Base-by-base conservation (phyloP, 257 asterid genomes). In the Cynanchum wilfordii region DNA sequence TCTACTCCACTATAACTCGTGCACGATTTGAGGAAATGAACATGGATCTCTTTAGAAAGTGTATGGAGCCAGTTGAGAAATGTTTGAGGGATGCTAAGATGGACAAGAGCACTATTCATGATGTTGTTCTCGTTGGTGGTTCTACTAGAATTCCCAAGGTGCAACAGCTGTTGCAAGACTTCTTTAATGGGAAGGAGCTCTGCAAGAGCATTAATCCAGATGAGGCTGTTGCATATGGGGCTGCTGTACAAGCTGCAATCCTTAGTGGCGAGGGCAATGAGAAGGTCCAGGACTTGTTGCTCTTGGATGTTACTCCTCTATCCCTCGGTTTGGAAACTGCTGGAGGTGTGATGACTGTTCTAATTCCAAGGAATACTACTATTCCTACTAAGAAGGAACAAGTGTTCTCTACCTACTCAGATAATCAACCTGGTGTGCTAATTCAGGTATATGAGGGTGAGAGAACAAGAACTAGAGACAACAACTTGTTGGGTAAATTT, bases 1-100 rank as follows among this genome's bases (percentile, higher is more conserved):
- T 88, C 70, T 90, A 88, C 79, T 87, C 95, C 70, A 88, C 95
- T 70, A 90, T 90, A 0, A 87, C 96, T 1, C 89, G 95, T 42
- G 96, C 96, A 58, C 83, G 93, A 75, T 89, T 89, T 8, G 93
- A 89, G 84, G 91, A 89, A 81, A 76, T 87, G 64, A 90, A 90
- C 84, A 90, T 90, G 96, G 95, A 88, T 70, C 77, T 88, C 66
- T 90, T 90, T 73, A 87, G 93, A 56, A 90, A 87, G 82, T 89
- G 97, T 73, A 87, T 90, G 93, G 96, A 90, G 30, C 97, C 93
- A 1, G 97, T 90, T n/a, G 96, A 90, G 86, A 89, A 90, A 79
- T 90, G 97, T 77, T 80, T 89, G 83, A 84, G 93, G 84, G 97
- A 87, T 79, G 97, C 96, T 5, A 89, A 90, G 87, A 89, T 90